Percentiles rank a stretch among this genome's conserved stretches.
These are phyloP conservation scores for Plasmodium fragile DNA, from an alignment of 169 alveolate species.

Conservation along the genomic window DNA sequence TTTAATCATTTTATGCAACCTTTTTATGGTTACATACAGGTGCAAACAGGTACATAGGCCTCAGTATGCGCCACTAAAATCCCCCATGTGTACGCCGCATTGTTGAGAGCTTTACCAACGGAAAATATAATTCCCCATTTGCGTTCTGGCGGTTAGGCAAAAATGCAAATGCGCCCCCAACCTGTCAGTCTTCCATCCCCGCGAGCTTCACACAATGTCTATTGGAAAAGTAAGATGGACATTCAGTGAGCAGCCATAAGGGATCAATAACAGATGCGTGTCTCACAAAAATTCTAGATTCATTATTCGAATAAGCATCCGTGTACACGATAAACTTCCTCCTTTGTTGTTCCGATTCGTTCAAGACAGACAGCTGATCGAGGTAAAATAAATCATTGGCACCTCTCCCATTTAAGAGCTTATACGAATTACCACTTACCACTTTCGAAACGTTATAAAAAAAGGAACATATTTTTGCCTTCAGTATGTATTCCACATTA, in stretches of 20 bases:
- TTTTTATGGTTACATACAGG: neutral
- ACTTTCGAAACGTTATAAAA: slow-evolving; percentile 70
- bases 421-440: slow-evolving; percentile 31
- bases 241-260: slow-evolving; percentile 12
- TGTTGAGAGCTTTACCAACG: neutral
- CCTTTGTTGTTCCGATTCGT: slow-evolving; percentile 21
- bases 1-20: neutral
- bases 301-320: slow-evolving; percentile 66
- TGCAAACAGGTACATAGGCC: neutral
- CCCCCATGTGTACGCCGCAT: neutral
- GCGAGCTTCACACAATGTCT: slow-evolving; percentile 1
- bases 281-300: slow-evolving; percentile 40
- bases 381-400: slow-evolving; percentile 4
- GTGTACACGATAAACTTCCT: slow-evolving; percentile 74
- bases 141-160: neutral
- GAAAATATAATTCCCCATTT: neutral
- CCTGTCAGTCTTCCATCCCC: slow-evolving; percentile 5
- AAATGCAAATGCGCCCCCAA: neutral
- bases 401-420: slow-evolving; percentile 34
- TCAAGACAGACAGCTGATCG: slow-evolving; percentile 46
- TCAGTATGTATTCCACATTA: slow-evolving; percentile 37
- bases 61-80: neutral
- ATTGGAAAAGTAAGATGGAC: slow-evolving; percentile 57
- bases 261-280: slow-evolving; percentile 56
- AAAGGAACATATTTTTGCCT: slow-evolving; percentile 62